These are phyloP conservation scores for Sugiyamaella lignohabitans DNA, from an alignment of 805 yeast species.

Conservation along the genomic window DNA sequence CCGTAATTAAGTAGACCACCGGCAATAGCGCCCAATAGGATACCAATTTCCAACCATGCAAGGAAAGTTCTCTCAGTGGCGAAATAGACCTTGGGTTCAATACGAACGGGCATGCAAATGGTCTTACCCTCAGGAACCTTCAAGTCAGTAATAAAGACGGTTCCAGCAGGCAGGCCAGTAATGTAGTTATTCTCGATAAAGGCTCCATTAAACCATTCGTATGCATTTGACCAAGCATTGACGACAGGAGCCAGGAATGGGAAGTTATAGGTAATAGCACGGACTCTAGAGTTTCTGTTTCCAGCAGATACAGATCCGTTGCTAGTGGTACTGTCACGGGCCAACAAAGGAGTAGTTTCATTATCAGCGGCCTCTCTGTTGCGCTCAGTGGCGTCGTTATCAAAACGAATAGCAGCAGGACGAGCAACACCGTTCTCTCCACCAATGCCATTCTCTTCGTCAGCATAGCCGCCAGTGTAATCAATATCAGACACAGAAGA, in stretches of 20 bases:
- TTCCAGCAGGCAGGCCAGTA: slow-evolving; percentile 56
- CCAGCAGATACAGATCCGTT: not conserved
- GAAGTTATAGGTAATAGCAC: slow-evolving; percentile 1
- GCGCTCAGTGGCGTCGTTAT: slow-evolving; percentile 16
- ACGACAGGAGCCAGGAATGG: slow-evolving; percentile 9
- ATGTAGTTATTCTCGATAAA: slow-evolving; percentile 42
- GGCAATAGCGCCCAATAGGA: slow-evolving; percentile 84
- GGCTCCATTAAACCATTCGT: slow-evolving; percentile 22
- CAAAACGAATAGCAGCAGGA: slow-evolving; percentile 17
- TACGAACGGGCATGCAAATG: slow-evolving; percentile 88
- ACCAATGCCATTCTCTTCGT: slow-evolving; percentile 8
- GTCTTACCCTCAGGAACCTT: slow-evolving; percentile 82
- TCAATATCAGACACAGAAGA: slow-evolving; percentile 24
- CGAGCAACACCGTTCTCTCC: slow-evolving; percentile 7
- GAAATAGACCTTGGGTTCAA: slow-evolving; percentile 98
- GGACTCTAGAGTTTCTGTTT: slow-evolving; percentile 1
- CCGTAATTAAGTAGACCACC: slow-evolving; percentile 84
- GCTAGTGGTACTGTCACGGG: not conserved
- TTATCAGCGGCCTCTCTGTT: slow-evolving; percentile 16
- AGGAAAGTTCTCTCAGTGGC: slow-evolving; percentile 95
- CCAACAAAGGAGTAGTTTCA: slow-evolving; percentile 16
- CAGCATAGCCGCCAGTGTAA: slow-evolving; percentile 19
- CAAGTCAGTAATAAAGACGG: slow-evolving; percentile 51
- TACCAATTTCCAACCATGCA: slow-evolving; percentile 88
- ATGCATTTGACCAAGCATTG: slow-evolving; percentile 1